These are phyloP conservation scores for Sporothrix mexicana DNA, from an alignment of 2,329 filamentous ascomycete genomes.

Conservation along the genomic window DNA sequence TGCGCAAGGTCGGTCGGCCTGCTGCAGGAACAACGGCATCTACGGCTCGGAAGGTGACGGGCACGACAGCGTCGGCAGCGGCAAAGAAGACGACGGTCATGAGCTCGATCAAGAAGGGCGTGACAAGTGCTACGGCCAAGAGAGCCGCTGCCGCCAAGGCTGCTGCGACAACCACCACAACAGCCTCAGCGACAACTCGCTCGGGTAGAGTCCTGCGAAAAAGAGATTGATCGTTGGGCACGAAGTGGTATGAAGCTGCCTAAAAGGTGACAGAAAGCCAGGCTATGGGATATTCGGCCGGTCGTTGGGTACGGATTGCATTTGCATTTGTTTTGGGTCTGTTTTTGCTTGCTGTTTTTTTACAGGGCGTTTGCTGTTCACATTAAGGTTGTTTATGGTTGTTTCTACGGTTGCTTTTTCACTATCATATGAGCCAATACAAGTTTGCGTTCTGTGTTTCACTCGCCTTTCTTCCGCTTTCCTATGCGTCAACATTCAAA, in stretches of 20 bases:
- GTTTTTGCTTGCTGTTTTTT: constrained; percentile 3
- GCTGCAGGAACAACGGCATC: constrained; percentile 42
- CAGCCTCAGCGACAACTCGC: constrained; percentile 43
- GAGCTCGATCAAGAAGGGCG: constrained; percentile 60
- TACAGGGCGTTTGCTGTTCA: not conserved
- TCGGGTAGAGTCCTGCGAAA: constrained; percentile 63
- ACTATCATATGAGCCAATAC: constrained; percentile 13
- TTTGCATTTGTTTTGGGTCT: not conserved
- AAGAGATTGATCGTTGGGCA: constrained; percentile 48
- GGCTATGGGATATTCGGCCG: not conserved
- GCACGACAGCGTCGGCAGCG: constrained; percentile 47
- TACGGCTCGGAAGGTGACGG: constrained; percentile 45
- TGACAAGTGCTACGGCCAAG: constrained; percentile 55
- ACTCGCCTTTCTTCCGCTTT: not conserved
- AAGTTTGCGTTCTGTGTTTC: not conserved
- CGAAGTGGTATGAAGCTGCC: not conserved
- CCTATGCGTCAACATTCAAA: not conserved
- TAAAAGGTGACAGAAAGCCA: not conserved
- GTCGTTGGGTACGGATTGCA: constrained; percentile 2
- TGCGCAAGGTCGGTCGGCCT: constrained; percentile 56
- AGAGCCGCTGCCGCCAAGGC: constrained; percentile 52
- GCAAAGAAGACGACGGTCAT: constrained; percentile 59
- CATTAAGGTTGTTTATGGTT: not conserved
- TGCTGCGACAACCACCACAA: constrained; percentile 42
- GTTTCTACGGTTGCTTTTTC: not conserved